Base-by-base conservation (phyloP, 352 stramenopile genomes). In the Phytophthora ramorum region DNA sequence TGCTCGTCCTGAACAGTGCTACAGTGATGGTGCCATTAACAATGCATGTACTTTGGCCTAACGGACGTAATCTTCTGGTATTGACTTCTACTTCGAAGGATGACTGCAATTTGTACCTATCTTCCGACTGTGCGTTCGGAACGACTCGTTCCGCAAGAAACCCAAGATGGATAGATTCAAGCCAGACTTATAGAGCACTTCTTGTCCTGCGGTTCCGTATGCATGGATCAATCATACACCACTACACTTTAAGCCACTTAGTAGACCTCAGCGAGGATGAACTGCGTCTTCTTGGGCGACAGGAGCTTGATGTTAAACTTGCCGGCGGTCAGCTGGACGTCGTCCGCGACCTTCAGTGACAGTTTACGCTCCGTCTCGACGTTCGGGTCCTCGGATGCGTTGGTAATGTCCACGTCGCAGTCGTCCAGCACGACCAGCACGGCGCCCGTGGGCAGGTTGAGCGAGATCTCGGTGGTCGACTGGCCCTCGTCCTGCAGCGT, bases 391-490 rank as follows among this genome's bases (percentile, higher is more conserved):
- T 72, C 52, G 0, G 63, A 66, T 4, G 22, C 55, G 13, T 66
- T 69, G 26, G 60, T 62, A 12, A 81, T 55, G 38, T 73, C 62
- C 32, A 81, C 60, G 0, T 64, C 56, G 47, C 67, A 76, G 44
- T 74, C 58, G 50, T 76, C 60, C 45, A 77, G 28, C 40, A 67
- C 75, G 13, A 86, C 69, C 17, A 86, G 52, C 51, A 87, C 75
- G 4, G 72, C 64, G n/a, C 59, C 55, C n/a, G 73, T 78, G 2
- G 61, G 45, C 20, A 83, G 49, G 32, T 73, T 35, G 26, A 84
- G 56, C 30, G 57, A 52, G 12, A 87, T 56, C 9, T 74, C 58
- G 13, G 44, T 28, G 16, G 32, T 53, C 22, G n/a, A 20, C 14
- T 59, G 26, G 10, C 54, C 30, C n/a, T 63, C 43, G 3, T 56